phyloP scores from a whole-genome alignment of 805 yeast species.

The Priceomyces castillae region DNA sequence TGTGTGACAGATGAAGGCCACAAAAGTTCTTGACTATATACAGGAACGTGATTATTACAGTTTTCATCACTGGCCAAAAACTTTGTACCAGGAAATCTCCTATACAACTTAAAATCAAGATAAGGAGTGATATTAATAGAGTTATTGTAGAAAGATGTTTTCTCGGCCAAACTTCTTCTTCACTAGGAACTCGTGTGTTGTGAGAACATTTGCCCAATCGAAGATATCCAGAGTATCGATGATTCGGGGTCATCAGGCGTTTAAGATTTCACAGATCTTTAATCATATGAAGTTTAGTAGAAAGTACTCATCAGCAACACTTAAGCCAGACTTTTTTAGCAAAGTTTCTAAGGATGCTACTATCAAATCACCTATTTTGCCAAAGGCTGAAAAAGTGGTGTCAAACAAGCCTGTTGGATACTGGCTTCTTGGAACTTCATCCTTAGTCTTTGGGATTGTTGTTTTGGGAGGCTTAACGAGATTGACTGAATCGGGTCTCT shows the following conservation, averaged over 20 bases:
- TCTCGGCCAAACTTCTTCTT: conserved; percentile 59
- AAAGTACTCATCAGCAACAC: conserved; percentile 3
- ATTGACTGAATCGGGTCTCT: conserved; percentile 90
- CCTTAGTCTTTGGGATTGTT: conserved; percentile 90
- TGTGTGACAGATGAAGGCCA: neutral
- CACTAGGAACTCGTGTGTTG: conserved; percentile 50
- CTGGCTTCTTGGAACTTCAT: conserved; percentile 85
- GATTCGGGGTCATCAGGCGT: conserved; percentile 10
- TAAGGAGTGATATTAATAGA: no score
- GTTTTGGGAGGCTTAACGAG: conserved; percentile 96
- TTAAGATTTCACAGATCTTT: conserved; percentile 7
- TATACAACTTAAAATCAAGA: no score
- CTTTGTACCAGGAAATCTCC: neutral
- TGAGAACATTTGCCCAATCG: conserved; percentile 28
- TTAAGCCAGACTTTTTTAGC: neutral
- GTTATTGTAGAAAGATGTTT: conserved; percentile 18
- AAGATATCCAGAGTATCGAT: conserved; percentile 17
- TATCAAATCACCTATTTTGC: neutral
- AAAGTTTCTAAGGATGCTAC: neutral
- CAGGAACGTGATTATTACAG: neutral
- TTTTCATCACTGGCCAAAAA: neutral
- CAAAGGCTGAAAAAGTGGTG: conserved; percentile 9
- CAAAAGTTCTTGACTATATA: neutral
- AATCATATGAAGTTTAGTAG: conserved; percentile 4
- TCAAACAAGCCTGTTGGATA: conserved; percentile 59